Evolutionary conservation across 257 asterid species (phyloP).

Genomic region (Fraxinus excelsior): DNA sequence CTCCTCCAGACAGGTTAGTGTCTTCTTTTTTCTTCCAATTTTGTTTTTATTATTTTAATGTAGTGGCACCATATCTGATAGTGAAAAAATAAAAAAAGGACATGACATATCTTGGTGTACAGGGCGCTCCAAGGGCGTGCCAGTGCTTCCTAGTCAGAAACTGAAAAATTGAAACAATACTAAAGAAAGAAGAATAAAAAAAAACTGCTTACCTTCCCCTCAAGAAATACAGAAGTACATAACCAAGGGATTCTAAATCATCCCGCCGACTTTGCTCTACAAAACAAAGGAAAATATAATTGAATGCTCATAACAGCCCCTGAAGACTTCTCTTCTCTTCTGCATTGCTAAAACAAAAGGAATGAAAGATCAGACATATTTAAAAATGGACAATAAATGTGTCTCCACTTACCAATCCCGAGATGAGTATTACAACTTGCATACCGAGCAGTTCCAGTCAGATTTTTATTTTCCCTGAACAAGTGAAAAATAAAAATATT

Average conservation of each 20-base stretch:
- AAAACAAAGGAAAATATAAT: conserved; percentile 27
- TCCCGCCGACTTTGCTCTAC: conserved; percentile 96
- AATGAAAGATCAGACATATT: not conserved
- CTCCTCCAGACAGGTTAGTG: not conserved
- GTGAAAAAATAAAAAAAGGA: not conserved
- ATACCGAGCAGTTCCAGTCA: conserved; percentile 98
- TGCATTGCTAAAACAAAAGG: conserved; percentile 17
- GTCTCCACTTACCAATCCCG: conserved; percentile 69
- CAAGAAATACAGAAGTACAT: conserved; percentile 88
- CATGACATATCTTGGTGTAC: not conserved
- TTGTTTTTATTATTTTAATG: not conserved
- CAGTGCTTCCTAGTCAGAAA: not conserved
- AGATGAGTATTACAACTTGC: conserved; percentile 99
- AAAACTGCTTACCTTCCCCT: conserved; percentile 74
- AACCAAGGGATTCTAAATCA: conserved; percentile 95
- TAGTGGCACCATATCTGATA: not conserved
- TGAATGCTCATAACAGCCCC: conserved; percentile 20
- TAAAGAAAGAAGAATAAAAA: conserved; percentile 12
- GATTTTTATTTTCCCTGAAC: conserved; percentile 86
- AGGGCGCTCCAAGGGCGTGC: not conserved
- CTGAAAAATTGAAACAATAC: not conserved
- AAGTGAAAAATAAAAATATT: conserved; percentile 24
- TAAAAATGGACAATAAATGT: not conserved
- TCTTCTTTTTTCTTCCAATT: not conserved
- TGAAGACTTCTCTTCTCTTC: not conserved